Conservation (phyloP, 1,284 basidiomycete species). For the Melampsora americana region DNA sequence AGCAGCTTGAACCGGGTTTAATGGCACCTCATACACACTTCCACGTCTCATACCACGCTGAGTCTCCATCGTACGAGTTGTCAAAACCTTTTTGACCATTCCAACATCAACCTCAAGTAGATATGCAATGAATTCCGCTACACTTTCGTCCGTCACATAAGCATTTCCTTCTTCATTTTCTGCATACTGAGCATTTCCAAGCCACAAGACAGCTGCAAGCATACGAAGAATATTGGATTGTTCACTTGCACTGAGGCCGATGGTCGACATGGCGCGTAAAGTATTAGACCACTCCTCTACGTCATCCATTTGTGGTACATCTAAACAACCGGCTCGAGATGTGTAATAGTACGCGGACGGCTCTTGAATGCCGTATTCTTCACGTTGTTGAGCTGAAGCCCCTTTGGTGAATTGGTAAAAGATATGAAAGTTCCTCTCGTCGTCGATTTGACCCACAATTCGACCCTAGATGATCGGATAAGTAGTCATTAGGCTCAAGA, state of each 20-base stretch:
- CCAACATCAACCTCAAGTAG: slow-evolving; percentile 81
- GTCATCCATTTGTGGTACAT: slow-evolving; percentile 90
- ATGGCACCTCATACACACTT: slow-evolving; percentile 88
- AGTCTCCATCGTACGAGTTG: slow-evolving; percentile 85
- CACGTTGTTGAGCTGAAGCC: slow-evolving; percentile 80
- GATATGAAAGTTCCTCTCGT: slow-evolving; percentile 97
- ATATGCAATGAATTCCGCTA: slow-evolving; percentile 94
- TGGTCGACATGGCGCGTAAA: slow-evolving; percentile 87
- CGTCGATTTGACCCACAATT: slow-evolving; percentile 92
- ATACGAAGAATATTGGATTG: slow-evolving; percentile 91
- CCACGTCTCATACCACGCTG: slow-evolving; percentile 72
- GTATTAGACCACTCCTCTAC: slow-evolving; percentile 81
- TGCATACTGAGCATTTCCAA: slow-evolving; percentile 87
- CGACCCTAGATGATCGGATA: slow-evolving; percentile 62
- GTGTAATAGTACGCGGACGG: slow-evolving; percentile 95
- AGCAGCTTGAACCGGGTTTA: slow-evolving; percentile 86
- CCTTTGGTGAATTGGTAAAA: slow-evolving; percentile 99
- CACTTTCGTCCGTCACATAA: slow-evolving; percentile 71
- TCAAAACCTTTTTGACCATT: slow-evolving; percentile 79
- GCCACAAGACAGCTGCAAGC: slow-evolving; percentile 88
- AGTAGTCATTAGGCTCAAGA: background rate
- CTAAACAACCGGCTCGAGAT: slow-evolving; percentile 82
- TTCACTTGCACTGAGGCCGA: slow-evolving; percentile 78
- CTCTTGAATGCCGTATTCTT: slow-evolving; percentile 92
- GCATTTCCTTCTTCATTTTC: slow-evolving; percentile 90